Conservation (phyloP, 1,139 yeast species). For the Magnusiomyces fungicola region DNA sequence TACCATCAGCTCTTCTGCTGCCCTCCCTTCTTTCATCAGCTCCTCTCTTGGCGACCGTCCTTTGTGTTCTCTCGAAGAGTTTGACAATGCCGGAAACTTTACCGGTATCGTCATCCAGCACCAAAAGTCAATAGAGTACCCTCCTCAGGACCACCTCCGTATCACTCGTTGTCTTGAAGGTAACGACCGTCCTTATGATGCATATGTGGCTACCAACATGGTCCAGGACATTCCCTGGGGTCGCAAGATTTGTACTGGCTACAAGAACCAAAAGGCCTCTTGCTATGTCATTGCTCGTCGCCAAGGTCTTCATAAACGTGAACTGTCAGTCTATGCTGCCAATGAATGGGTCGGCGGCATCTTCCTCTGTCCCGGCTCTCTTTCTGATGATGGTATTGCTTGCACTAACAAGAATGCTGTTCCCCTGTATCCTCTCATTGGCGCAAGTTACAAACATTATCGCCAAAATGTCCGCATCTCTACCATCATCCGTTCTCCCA, state of each 20-base stretch:
- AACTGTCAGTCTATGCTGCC: neutral
- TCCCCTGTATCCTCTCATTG: neutral
- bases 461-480: neutral
- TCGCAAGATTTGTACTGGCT: constrained; percentile 2
- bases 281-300: neutral
- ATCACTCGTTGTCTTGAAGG: neutral
- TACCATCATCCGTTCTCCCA: neutral
- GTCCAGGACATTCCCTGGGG: neutral
- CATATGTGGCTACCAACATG: neutral
- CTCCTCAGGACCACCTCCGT: constrained; percentile 1
- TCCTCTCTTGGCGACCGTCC: no score
- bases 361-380: neutral
- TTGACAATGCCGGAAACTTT: neutral
- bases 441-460: neutral
- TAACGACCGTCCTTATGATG: neutral
- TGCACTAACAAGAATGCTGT: neutral
- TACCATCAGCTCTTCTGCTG: neutral
- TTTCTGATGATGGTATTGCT: neutral
- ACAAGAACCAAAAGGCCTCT: neutral
- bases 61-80: neutral
- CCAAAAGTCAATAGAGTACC: neutral
- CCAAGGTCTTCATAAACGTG: neutral
- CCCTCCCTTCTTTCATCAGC: no score
- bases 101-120: neutral
- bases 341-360: constrained; percentile 3